Base-by-base conservation (phyloP, 225 moss, liverwort and hornwort genomes). In the Rhytidiadelphus loreus region DNA sequence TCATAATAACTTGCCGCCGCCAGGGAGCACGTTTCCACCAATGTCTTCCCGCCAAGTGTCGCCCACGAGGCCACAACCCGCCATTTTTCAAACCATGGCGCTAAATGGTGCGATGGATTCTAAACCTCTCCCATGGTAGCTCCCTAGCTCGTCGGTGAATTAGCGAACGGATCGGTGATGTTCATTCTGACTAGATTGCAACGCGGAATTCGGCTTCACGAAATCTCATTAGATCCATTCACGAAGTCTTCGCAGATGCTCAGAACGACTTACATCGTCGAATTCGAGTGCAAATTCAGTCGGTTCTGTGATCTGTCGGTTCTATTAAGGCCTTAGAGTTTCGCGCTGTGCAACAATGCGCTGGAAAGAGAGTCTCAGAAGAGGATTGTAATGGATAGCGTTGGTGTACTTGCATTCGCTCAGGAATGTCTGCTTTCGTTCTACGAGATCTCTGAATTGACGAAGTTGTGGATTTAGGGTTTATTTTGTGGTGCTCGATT, bases 81-180 rank as follows among this genome's bases (percentile, higher is more conserved):
- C 90, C 86, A 81, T 76, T 44, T 82, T 84, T 88, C 81, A 88
- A 88, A 90, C 69, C 16, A 9, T 80, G 90, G 88, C 90, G 92
- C 81, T 6, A 86, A 86, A 78, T 33, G 21, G 5, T 46, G 74
- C 37, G 21, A 1, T 58, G 32, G 13, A 48, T 56, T 46, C 26
- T 7, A 9, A 73, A 2, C 19, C 30, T 18, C 33, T 77, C 50
- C 17, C 13, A 16, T 8, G 46, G 24, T 28, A 22, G 30, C 39
- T 41, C 19, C 8, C 60, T 32, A 7, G 35, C 52, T 16, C 15
- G 57, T 84, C 23, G 37, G 88, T 30, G 83, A 84, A 68, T 77
- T 32, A 3, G 46, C 68, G 20, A 29, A 48, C 1, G 77, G 60
- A 60, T 70, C n/a, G 41, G 11, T 33, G 46, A 58, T 57, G 18